A percentile compares a stretch with the other conserved stretches of the same genome.
Evolutionary conservation across 768 basidiomycete species (phyloP).

Genomic region (Neoboletus subvelutipes): DNA sequence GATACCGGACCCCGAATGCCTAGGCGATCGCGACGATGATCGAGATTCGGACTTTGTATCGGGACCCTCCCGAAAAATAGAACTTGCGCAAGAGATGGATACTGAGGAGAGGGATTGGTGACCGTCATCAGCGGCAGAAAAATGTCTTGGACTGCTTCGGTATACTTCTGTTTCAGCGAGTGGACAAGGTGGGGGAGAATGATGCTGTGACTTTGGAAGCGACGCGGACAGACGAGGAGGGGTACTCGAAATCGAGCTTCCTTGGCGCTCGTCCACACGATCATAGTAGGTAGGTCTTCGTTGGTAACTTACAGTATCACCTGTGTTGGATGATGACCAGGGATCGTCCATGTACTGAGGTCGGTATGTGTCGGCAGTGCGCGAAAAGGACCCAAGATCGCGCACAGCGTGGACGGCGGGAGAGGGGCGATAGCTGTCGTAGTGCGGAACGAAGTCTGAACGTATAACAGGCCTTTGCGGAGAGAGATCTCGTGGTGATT

Average conservation of each 20-base stretch:
- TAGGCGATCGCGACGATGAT: constrained; percentile 57
- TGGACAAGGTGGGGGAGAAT: constrained; percentile 26
- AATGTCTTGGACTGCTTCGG: constrained; percentile 1
- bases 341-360: constrained; percentile 42
- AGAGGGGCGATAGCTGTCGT: constrained; percentile 53
- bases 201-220: constrained; percentile 18
- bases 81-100: constrained; percentile 28
- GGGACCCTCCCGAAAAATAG: constrained; percentile 31
- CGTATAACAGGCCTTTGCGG: constrained; percentile 36
- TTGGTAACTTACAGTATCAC: constrained; percentile 31
- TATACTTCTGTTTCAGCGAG: constrained; percentile 5
- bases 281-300: constrained; percentile 24
- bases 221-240: constrained; percentile 27
- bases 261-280: constrained; percentile 26
- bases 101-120: constrained; percentile 20
- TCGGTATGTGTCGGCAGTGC: constrained; percentile 51
- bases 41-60: constrained; percentile 41
- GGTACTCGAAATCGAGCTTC: constrained; percentile 35
- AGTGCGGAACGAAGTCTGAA: constrained; percentile 35
- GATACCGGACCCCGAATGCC: constrained; percentile 25
- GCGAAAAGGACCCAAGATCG: constrained; percentile 38
- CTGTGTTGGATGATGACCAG: constrained; percentile 29
- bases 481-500: constrained; percentile 34
- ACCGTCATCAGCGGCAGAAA: constrained; percentile 8
- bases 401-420: constrained; percentile 35